These are phyloP conservation scores for Akanthomyces dipterigenus DNA, from an alignment of 2,329 filamentous ascomycete genomes.

Conservation along the genomic window DNA sequence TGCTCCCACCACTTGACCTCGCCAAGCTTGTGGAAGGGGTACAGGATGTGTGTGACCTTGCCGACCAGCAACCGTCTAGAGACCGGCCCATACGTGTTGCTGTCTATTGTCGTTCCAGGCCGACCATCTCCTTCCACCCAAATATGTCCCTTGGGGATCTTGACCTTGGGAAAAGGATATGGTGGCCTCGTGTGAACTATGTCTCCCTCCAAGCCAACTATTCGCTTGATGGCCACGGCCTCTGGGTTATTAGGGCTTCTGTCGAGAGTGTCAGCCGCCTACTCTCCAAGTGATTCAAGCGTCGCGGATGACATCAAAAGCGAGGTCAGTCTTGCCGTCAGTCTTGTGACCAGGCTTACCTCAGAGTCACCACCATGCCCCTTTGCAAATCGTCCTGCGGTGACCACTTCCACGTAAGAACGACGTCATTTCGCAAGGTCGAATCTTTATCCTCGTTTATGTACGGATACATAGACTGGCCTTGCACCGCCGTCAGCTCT, in stretches of 20 bases:
- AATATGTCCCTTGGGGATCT: constrained; percentile 75
- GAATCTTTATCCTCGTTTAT: constrained; percentile 61
- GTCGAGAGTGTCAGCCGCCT: constrained; percentile 1
- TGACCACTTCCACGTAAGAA: constrained; percentile 53
- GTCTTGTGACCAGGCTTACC: constrained; percentile 36
- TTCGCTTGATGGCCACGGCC: constrained; percentile 67
- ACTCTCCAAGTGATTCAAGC: constrained; percentile 1
- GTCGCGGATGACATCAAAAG: neutral
- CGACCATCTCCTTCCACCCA: constrained; percentile 93
- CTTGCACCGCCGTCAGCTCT: constrained; percentile 50
- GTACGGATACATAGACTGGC: constrained; percentile 70
- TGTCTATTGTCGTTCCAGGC: constrained; percentile 66
- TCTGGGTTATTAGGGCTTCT: constrained; percentile 69
- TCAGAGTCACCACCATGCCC: constrained; percentile 70
- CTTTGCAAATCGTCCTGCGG: constrained; percentile 52
- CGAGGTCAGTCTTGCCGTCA: neutral
- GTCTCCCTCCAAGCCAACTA: constrained; percentile 77
- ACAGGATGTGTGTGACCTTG: constrained; percentile 64
- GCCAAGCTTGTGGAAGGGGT: constrained; percentile 56
- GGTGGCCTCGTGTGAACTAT: constrained; percentile 59
- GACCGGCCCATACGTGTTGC: constrained; percentile 84
- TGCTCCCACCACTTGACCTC: constrained; percentile 52
- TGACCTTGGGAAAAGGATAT: constrained; percentile 48
- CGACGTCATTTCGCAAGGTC: constrained; percentile 47
- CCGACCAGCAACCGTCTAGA: constrained; percentile 70